phyloP scores from a whole-genome alignment of 1,284 basidiomycete genomes.

The Boletus albobrunnescens region DNA sequence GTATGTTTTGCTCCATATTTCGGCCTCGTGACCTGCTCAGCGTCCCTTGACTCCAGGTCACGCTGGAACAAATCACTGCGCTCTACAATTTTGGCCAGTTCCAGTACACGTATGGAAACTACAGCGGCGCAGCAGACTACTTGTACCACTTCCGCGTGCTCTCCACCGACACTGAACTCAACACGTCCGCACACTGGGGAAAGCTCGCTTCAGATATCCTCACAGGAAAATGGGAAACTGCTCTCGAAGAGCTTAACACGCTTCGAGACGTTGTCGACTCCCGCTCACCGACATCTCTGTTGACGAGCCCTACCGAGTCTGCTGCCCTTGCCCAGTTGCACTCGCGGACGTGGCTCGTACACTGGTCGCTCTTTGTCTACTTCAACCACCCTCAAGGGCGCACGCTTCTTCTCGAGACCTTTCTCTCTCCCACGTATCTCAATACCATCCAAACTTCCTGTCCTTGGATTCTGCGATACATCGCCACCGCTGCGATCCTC shows the following conservation, averaged over 20 bases:
- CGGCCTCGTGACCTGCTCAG: conserved; percentile 9
- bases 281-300: conserved; percentile 51
- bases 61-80: conserved; percentile 90
- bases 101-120: conserved; percentile 96
- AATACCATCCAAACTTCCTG: conserved; percentile 97
- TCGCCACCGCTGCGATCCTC: conserved; percentile 89
- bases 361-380: conserved; percentile 98
- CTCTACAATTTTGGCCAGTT: conserved; percentile 98
- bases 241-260: conserved; percentile 90
- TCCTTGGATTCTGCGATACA: conserved; percentile 94
- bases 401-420: conserved; percentile 92
- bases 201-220: conserved; percentile 97
- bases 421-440: conserved; percentile 93
- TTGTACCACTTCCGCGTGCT: conserved; percentile 98
- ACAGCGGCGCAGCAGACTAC: conserved; percentile 94
- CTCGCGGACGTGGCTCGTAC: conserved; percentile 94
- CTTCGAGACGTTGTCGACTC: conserved; percentile 90
- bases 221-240: conserved; percentile 90
- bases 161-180: conserved; percentile 88
- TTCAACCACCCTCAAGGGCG: conserved; percentile 94
- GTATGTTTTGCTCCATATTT: conserved; percentile 45
- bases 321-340: conserved; percentile 80
- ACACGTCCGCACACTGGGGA: conserved; percentile 96
- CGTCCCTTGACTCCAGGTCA: conserved; percentile 55
- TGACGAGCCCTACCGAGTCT: conserved; percentile 47